Evolutionary conservation across 257 asterid species (phyloP), one percentile per base, ranked within the genome.

Genomic region (Galeopsis tetrahit): DNA sequence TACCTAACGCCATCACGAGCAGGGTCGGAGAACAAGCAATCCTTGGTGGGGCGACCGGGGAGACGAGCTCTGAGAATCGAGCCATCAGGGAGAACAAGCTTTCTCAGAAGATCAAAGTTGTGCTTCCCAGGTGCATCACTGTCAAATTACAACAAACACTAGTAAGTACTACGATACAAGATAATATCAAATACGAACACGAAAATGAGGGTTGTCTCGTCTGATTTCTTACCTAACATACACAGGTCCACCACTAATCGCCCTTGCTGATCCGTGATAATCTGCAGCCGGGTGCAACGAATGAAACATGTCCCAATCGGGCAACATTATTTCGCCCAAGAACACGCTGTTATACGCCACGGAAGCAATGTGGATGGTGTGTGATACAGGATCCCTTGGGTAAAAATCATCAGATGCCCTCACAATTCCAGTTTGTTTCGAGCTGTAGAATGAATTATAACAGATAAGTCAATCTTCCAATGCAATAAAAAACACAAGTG

Each of bases 261-360:
- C 96, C 76, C 96, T 77, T 2, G 96, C 95, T 0, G 97, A 91
- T 15, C 82, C 97, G 11, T 91, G 97, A 78, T 86, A 91, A 73
- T 89, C 97, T 1, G 97, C 97, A 0, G 89, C 96, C 1, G 93
- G 96, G 75, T 91, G 97, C 46, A 91, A 85, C 55, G 95, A 91
- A 61, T 91, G 97, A 80, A 91, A 91, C 97, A 91, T 91, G 55
- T 91, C 97, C 97, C 97, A 89, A 74, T 91, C 97, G 44, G 97
- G 91, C 74, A 72, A 75, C 97, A 91, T 91, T 5, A 91, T 40
- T 75, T 91, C 97, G 63, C 96, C 95, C 0, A 89, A 78, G 80
- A 91, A 91, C 4, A 91, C 85, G 51, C 85, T 89, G 78, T 89
- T 91, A 67, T 91, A 91, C 3, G 97, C 90, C 39, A 91, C 96